A percentile compares a stretch with the other conserved stretches of the same genome.
Evolutionary conservation across 2,329 filamentous ascomycete genomes (phyloP).

Genomic region (Monilinia fructigena): DNA sequence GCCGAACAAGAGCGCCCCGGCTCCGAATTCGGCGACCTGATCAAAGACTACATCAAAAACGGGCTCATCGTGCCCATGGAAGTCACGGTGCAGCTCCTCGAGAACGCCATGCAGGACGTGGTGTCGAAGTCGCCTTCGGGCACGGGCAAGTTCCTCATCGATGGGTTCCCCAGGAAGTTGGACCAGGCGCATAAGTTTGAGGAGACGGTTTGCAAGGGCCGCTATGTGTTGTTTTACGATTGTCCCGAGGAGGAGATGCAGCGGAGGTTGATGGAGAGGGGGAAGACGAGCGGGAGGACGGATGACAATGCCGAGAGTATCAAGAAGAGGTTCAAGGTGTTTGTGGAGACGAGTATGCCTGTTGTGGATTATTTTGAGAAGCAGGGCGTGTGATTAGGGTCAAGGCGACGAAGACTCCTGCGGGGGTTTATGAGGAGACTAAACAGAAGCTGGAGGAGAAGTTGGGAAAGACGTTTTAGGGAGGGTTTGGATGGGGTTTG

Average conservation of each 20-base stretch:
- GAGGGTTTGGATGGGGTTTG: background rate
- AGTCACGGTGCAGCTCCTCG: constrained; percentile 87
- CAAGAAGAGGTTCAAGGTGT: constrained; percentile 91
- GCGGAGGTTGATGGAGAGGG: constrained; percentile 25
- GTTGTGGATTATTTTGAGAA: constrained; percentile 83
- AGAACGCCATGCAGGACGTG: constrained; percentile 82
- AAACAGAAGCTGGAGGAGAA: constrained; percentile 50
- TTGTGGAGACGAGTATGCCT: constrained; percentile 95
- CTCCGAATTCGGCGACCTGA: constrained; percentile 87
- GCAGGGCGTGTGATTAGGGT: constrained; percentile 78
- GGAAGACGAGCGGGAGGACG: constrained; percentile 60
- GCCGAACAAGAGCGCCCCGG: constrained; percentile 87
- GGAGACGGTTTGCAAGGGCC: constrained; percentile 76
- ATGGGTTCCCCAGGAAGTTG: constrained; percentile 92
- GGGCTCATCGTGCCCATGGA: constrained; percentile 98
- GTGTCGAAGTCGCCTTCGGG: constrained; percentile 51
- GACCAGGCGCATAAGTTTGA: constrained; percentile 97
- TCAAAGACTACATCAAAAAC: constrained; percentile 89
- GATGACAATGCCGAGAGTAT: constrained; percentile 97
- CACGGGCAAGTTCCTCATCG: constrained; percentile 72
- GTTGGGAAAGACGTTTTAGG: constrained; percentile 48
- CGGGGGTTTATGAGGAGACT: constrained; percentile 58
- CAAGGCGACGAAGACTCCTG: constrained; percentile 65
- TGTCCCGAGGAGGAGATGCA: constrained; percentile 86
- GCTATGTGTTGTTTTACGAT: constrained; percentile 90